Evolutionary conservation across 176 grass and related monocot genomes (phyloP).

Genomic region (Zizania latifolia): DNA sequence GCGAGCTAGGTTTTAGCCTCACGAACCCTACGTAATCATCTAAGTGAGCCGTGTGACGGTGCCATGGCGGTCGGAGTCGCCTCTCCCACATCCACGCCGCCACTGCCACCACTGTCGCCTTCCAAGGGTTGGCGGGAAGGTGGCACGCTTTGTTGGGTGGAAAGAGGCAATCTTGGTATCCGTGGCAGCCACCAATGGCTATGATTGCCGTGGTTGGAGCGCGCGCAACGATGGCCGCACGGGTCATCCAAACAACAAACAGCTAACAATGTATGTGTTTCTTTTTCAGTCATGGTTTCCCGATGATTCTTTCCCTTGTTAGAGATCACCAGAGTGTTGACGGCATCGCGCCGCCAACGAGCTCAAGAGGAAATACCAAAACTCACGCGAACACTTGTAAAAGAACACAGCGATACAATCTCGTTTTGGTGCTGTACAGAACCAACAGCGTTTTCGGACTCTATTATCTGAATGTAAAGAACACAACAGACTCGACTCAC

Average conservation of each 20-base stretch:
- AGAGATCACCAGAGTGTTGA: too few species aligned
- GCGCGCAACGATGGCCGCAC: slow-evolving; percentile 42
- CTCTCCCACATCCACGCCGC: neutral
- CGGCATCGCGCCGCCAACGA: too few species aligned
- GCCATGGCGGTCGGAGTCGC: slow-evolving; percentile 11
- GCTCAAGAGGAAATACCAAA: too few species aligned
- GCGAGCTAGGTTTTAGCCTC: slow-evolving; percentile 28
- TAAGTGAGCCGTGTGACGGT: slow-evolving; percentile 25
- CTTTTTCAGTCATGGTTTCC: neutral
- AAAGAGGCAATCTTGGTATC: neutral
- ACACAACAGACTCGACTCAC: too few species aligned
- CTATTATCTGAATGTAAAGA: too few species aligned
- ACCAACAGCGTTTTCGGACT: too few species aligned
- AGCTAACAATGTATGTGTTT: neutral
- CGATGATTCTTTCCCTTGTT: too few species aligned
- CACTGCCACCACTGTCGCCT: neutral
- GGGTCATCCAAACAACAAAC: slow-evolving; percentile 21
- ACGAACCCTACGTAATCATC: slow-evolving; percentile 46
- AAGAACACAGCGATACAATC: too few species aligned
- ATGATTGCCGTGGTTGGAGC: slow-evolving; percentile 35
- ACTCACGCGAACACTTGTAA: too few species aligned
- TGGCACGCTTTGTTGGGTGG: neutral
- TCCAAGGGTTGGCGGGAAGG: neutral
- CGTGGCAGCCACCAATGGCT: neutral
- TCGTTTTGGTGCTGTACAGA: too few species aligned